These are phyloP conservation scores for Annulohypoxylon maeteangense DNA, from an alignment of 495 filamentous ascomycete genomes.

Conservation along the genomic window DNA sequence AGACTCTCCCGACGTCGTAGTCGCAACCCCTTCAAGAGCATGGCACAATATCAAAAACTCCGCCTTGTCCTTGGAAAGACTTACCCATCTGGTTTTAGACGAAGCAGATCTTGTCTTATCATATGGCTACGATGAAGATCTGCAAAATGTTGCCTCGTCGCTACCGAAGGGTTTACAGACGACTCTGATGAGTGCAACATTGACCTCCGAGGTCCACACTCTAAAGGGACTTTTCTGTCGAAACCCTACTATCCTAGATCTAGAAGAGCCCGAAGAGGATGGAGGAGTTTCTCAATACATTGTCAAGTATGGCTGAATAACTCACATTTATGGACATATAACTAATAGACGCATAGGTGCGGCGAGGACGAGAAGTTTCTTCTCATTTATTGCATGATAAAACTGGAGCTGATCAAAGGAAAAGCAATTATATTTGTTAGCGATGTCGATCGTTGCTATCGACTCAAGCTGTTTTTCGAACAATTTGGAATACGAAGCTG, in stretches of 20 bases:
- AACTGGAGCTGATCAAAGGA: conserved; percentile 92
- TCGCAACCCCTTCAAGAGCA: conserved; percentile 86
- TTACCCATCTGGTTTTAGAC: conserved; percentile 88
- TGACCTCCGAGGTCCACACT: conserved; percentile 85
- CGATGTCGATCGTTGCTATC: conserved; percentile 92
- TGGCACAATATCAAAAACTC: conserved; percentile 75
- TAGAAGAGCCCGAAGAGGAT: conserved; percentile 77
- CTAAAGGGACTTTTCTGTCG: conserved; percentile 89
- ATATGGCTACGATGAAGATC: conserved; percentile 93
- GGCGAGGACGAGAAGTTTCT: conserved; percentile 98
- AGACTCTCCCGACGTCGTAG: conserved; percentile 87
- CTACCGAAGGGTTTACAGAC: conserved; percentile 89
- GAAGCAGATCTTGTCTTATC: conserved; percentile 95
- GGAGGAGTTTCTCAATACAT: conserved; percentile 85
- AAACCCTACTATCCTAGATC: conserved; percentile 76
- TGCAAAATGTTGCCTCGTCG: conserved; percentile 76
- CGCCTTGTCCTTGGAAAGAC: conserved; percentile 72
- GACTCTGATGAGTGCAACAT: conserved; percentile 91
- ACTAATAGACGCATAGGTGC: conserved; percentile 63
- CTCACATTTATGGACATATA: background rate
- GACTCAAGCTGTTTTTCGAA: conserved; percentile 94
- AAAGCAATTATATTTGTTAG: conserved; percentile 94
- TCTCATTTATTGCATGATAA: conserved; percentile 91
- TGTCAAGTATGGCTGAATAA: conserved; percentile 68
- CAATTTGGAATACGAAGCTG: conserved; percentile 96